These are phyloP conservation scores for Hanseniaspora lachancei DNA, from an alignment of 805 yeast species.

Conservation along the genomic window DNA sequence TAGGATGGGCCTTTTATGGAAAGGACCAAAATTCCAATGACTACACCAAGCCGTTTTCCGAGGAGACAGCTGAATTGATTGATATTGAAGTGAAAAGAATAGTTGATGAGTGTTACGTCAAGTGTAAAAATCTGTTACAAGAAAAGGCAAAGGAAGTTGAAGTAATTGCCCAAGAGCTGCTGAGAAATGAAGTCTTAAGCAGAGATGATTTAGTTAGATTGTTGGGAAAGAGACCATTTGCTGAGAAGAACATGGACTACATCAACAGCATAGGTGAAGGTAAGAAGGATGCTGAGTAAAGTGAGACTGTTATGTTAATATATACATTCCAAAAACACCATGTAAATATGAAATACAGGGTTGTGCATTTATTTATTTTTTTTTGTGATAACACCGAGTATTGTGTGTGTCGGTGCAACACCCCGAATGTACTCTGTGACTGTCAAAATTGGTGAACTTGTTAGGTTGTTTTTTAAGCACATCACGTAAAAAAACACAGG, in stretches of 20 bases:
- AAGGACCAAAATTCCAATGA: constrained; percentile 37
- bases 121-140: constrained; percentile 54
- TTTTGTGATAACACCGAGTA: no score
- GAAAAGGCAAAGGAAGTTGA: constrained; percentile 66
- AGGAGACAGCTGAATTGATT: constrained; percentile 66
- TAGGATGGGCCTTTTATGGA: constrained; percentile 55
- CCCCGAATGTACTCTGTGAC: not conserved
- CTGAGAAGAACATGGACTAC: constrained; percentile 82
- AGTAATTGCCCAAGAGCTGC: constrained; percentile 72
- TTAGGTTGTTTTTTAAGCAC: no score
- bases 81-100: constrained; percentile 75
- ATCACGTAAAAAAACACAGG: no score
- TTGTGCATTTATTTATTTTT: not conserved
- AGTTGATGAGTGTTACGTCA: constrained; percentile 58
- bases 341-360: no score
- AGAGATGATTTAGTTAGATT: constrained; percentile 86
- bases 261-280: constrained; percentile 43
- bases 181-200: constrained; percentile 77
- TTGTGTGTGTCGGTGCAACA: no score
- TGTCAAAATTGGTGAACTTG: no score
- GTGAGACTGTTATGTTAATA: not conserved
- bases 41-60: constrained; percentile 78
- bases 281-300: constrained; percentile 19
- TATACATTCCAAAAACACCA: no score
- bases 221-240: constrained; percentile 84